These are phyloP conservation scores for Allium sativum DNA, from an alignment of 106 monocot species.

Conservation along the genomic window DNA sequence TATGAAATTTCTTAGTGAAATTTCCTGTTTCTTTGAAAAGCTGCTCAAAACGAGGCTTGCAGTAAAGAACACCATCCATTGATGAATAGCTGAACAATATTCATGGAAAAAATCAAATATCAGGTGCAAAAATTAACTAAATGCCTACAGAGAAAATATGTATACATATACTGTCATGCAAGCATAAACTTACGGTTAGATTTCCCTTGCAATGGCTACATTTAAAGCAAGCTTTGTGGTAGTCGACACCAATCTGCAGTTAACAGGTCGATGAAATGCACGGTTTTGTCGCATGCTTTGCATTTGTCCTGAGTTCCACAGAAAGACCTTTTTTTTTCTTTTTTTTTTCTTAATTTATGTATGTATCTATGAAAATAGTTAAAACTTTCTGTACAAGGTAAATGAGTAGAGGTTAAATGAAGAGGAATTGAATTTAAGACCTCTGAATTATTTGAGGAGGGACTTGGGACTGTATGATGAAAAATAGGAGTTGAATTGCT, in stretches of 20 bases:
- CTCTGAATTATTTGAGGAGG: neutral
- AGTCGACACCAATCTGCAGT: constrained; percentile 22
- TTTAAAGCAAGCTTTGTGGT: constrained; percentile 45
- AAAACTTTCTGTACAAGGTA: neutral
- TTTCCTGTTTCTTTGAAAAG: constrained; percentile 77
- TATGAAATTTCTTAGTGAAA: constrained; percentile 61
- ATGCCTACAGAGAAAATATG: neutral
- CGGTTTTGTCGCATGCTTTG: constrained; percentile 46
- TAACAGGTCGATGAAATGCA: constrained; percentile 37
- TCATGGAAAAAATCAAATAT: neutral
- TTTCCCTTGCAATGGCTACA: constrained; percentile 47
- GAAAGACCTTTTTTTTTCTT: constrained; percentile 22
- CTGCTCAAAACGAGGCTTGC: constrained; percentile 82
- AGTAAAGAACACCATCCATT: constrained; percentile 81
- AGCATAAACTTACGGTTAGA: constrained; percentile 20
- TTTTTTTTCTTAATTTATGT: too few relatives aligned
- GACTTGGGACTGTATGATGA: constrained; percentile 1
- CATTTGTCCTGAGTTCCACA: constrained; percentile 46
- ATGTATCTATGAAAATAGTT: neutral
- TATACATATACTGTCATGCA: neutral
- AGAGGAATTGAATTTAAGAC: neutral
- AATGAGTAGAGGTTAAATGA: neutral
- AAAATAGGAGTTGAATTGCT: constrained; percentile 16
- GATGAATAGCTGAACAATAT: constrained; percentile 40
- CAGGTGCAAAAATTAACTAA: neutral